A percentile compares a stretch with the other conserved stretches of the same genome.
These are phyloP conservation scores for Lachancea waltii DNA, from an alignment of 805 yeast species.

Conservation along the genomic window DNA sequence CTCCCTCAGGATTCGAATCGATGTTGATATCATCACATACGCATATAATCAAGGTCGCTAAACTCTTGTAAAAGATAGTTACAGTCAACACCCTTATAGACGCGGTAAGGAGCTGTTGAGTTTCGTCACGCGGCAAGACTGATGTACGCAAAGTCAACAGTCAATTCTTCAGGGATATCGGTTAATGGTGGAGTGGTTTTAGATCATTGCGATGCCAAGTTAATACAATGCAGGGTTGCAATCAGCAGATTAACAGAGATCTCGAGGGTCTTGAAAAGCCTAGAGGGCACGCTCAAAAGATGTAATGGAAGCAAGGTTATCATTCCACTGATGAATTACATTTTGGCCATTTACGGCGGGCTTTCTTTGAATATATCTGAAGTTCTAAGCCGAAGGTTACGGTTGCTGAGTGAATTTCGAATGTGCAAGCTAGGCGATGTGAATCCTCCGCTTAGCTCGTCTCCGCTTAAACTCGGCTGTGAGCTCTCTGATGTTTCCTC, in stretches of 20 bases:
- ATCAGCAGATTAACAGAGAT: conserved; percentile 40
- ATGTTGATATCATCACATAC: too few species aligned
- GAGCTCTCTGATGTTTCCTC: conserved; percentile 18
- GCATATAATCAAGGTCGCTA: too few species aligned
- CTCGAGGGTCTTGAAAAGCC: conserved; percentile 29
- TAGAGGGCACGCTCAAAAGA: conserved; percentile 24
- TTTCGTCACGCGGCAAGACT: too few species aligned
- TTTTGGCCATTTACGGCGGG: conserved; percentile 35
- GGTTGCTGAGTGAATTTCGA: conserved; percentile 29
- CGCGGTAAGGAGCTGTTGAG: too few species aligned
- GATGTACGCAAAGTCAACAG: conserved; percentile 27
- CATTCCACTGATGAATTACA: conserved; percentile 33
- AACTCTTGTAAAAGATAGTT: too few species aligned
- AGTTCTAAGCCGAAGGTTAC: conserved; percentile 35
- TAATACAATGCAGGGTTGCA: conserved; percentile 54
- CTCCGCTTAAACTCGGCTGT: conserved; percentile 17
- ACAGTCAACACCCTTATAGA: too few species aligned
- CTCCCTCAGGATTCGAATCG: too few species aligned
- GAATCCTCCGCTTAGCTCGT: conserved; percentile 14
- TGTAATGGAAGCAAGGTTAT: conserved; percentile 19
- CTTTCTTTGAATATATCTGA: conserved; percentile 38
- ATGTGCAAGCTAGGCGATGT: conserved; percentile 23
- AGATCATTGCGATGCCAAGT: conserved; percentile 48
- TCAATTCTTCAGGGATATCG: conserved; percentile 34
- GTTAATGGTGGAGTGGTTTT: conserved; percentile 32